These are phyloP conservation scores for Guillardia theta DNA, from an alignment of 78 protist genomes.

Conservation along the genomic window DNA sequence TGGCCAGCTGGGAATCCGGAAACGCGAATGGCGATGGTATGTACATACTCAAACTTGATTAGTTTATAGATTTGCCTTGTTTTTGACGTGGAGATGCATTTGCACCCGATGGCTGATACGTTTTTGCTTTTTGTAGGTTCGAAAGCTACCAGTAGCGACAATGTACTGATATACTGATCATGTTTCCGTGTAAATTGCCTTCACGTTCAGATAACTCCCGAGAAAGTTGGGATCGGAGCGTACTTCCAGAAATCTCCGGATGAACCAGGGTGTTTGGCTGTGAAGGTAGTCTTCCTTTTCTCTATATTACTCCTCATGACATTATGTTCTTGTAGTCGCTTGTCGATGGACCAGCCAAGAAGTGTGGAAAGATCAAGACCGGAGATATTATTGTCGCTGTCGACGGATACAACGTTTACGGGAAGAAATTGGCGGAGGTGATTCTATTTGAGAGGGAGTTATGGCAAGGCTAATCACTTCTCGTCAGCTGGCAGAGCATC, in stretches of 20 bases:
- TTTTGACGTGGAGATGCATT: no score
- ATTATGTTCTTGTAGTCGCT: neutral
- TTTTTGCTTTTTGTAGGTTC: no score
- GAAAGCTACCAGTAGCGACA: no score
- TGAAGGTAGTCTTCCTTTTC: neutral
- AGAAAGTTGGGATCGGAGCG: neutral
- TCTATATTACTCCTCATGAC: neutral
- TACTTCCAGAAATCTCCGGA: neutral
- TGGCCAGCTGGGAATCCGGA: no score
- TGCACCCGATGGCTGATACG: no score
- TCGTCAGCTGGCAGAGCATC: neutral
- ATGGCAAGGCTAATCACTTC: neutral
- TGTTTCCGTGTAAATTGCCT: no score
- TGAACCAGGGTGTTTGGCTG: neutral
- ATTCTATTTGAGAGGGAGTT: neutral
- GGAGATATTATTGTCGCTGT: neutral
- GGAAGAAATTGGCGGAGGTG: neutral
- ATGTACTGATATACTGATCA: no score
- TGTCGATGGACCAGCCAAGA: neutral
- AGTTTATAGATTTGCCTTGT: no score
- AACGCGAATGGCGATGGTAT: no score
- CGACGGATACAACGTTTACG: neutral
- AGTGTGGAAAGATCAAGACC: neutral
- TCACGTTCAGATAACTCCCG: no score
- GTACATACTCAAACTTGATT: no score